phyloP scores from a whole-genome alignment of 352 stramenopile species.

The Globisporangium paroecandrum region DNA sequence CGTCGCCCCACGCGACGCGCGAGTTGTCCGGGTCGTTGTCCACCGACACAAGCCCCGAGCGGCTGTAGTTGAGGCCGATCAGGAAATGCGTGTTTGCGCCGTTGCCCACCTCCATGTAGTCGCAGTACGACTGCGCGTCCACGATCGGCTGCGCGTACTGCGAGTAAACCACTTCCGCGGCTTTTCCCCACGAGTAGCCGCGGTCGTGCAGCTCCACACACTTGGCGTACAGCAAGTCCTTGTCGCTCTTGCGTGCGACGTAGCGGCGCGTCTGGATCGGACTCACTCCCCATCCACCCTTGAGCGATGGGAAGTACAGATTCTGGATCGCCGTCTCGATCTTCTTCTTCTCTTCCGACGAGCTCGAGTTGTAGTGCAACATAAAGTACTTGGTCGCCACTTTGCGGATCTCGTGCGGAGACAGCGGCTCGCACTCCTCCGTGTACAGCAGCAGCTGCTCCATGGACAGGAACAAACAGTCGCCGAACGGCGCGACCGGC shows the following conservation, averaged over 20 bases:
- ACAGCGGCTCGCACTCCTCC: constrained; percentile 77
- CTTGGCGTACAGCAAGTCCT: constrained; percentile 73
- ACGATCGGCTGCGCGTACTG: constrained; percentile 66
- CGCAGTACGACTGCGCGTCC: constrained; percentile 75
- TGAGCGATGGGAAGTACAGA: constrained; percentile 78
- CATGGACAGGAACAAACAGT: constrained; percentile 87
- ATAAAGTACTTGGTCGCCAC: constrained; percentile 80
- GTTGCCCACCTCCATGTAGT: constrained; percentile 82
- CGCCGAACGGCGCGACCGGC: constrained; percentile 73
- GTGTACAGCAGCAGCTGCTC: constrained; percentile 84
- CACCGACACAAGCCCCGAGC: constrained; percentile 70
- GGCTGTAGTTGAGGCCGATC: constrained; percentile 79
- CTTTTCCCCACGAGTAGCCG: constrained; percentile 72
- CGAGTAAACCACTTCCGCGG: constrained; percentile 77
- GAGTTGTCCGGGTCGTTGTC: constrained; percentile 76
- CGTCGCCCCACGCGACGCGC: constrained; percentile 84
- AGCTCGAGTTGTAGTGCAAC: constrained; percentile 58
- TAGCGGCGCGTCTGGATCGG: constrained; percentile 79
- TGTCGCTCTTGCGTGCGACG: constrained; percentile 59
- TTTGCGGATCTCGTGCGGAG: constrained; percentile 60
- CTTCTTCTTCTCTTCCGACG: constrained; percentile 59
- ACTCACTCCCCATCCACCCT: constrained; percentile 81
- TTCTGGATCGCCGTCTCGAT: constrained; percentile 85
- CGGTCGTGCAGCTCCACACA: constrained; percentile 75
- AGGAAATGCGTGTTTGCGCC: constrained; percentile 77